phyloP scores from a whole-genome alignment of 2,329 filamentous ascomycete species.

The Sphaerostilbella broomeana region DNA sequence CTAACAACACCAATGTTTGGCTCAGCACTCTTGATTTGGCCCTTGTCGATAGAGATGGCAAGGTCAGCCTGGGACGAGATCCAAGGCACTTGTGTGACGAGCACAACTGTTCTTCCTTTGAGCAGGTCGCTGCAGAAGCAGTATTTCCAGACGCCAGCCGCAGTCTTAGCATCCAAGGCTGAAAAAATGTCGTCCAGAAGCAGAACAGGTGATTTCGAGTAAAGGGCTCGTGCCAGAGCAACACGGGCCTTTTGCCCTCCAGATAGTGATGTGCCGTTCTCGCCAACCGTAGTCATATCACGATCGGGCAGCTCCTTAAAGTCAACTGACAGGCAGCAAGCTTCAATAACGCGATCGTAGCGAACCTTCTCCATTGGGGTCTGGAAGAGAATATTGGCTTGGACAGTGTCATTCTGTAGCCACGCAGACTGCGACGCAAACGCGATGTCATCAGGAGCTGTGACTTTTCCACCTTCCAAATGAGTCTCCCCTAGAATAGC shows the following conservation, averaged over 20 bases:
- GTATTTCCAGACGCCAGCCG: conserved; percentile 47
- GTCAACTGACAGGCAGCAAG: conserved; percentile 47
- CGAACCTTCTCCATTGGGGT: conserved; percentile 43
- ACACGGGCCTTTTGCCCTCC: conserved; percentile 52
- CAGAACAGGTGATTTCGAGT: conserved; percentile 48
- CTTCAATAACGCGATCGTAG: conserved; percentile 49
- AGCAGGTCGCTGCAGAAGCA: conserved; percentile 53
- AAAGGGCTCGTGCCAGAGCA: conserved; percentile 50
- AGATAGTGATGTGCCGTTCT: conserved; percentile 49
- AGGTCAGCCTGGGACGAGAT: conserved; percentile 45
- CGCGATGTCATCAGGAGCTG: conserved; percentile 45
- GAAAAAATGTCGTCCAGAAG: conserved; percentile 55
- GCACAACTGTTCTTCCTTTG: conserved; percentile 45
- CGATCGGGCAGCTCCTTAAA: conserved; percentile 43
- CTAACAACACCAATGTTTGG: conserved; percentile 41
- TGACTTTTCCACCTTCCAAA: conserved; percentile 40
- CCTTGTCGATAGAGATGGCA: conserved; percentile 40
- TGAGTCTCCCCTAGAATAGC: conserved; percentile 50
- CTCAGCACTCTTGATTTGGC: conserved; percentile 34
- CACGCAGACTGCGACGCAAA: conserved; percentile 53
- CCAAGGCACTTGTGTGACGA: conserved; percentile 53
- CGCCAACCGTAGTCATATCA: conserved; percentile 47
- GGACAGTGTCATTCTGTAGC: conserved; percentile 51
- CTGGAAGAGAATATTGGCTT: conserved; percentile 50
- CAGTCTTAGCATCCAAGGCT: conserved; percentile 53